Base-by-base conservation (phyloP, 495 filamentous ascomycete genomes). In the Parmelia sp. region DNA sequence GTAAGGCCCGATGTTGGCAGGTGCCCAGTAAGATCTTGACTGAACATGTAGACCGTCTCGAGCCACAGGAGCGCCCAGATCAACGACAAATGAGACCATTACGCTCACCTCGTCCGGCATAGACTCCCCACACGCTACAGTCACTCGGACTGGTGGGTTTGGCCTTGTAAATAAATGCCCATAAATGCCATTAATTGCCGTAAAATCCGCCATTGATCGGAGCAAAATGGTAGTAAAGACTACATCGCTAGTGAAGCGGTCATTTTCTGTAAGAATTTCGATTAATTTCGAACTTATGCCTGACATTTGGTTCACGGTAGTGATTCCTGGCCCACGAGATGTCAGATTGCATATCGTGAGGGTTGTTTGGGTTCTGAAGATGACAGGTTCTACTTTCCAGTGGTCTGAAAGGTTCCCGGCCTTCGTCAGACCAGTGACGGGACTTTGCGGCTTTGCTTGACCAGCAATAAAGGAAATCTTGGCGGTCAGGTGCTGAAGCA, bases 1-100 rank as follows among this genome's bases (percentile, higher is more conserved):
- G 73, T 99, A 99, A 0, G 95, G 94, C 0, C 94, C 94, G 60
- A 99, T 99, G 68, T 97, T 97, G 11, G 95, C 92, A 0, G 94
- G 94, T 1, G 94, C 95, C 94, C 94, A 99, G 80, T 97, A 97
- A 5, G 90, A 94, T 33, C 89, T 82, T 21, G 89, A 91, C 72
- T 97, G 95, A 5, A 99, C 92, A 73, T 99, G 94, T 1, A 99
- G 81, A 3, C 86, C 86, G 15, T 80, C 79, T 59, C 79, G 74
- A 58, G 59, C 33, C 33, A 64, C 62, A 47, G 73, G 71, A 9
- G 68, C 25, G 15, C 78, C 75, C 21, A 72, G 61, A 67, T 79
- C 73, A 29, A 83, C 66, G 40, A 78, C 71, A 61, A 80, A 78
- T 33, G 84, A 84, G 37, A 87, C 74, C 78, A 87, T 82, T 11